Conservation (phyloP, 1,139 yeast genomes). For the Yarrowia galli region DNA sequence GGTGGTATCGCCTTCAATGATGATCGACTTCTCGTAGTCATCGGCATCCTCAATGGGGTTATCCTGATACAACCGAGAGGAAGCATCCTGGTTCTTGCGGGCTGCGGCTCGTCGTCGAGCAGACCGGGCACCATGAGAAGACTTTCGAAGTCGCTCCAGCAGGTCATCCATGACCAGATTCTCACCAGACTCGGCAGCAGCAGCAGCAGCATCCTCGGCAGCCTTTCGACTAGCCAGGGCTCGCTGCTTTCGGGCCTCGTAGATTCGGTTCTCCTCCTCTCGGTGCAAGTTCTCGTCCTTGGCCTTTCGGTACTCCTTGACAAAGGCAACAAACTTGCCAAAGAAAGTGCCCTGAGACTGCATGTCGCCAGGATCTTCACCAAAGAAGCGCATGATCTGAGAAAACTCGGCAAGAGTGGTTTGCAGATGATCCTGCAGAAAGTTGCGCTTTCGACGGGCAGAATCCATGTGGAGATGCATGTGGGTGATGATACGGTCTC, state of each 20-base stretch:
- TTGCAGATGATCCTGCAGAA: conserved; percentile 63
- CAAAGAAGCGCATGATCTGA: conserved; percentile 76
- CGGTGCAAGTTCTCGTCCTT: conserved; percentile 75
- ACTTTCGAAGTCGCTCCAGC: conserved; percentile 74
- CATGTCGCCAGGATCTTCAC: conserved; percentile 74
- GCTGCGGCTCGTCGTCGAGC: conserved; percentile 85
- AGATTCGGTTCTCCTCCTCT: conserved; percentile 80
- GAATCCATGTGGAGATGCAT: conserved; percentile 62
- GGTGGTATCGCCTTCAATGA: conserved; percentile 14
- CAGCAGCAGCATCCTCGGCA: conserved; percentile 45
- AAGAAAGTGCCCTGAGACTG: conserved; percentile 73
- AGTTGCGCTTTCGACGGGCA: conserved; percentile 67
- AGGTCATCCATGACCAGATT: conserved; percentile 70
- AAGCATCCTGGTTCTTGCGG: conserved; percentile 53
- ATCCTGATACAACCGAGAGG: conserved; percentile 42
- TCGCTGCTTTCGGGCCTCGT: conserved; percentile 73
- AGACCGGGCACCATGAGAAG: conserved; percentile 74
- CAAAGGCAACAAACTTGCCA: conserved; percentile 73
- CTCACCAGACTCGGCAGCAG: conserved; percentile 45
- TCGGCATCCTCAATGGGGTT: conserved; percentile 31
- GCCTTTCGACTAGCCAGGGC: conserved; percentile 57
- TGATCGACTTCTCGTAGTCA: conserved; percentile 18
- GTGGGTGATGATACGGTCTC: conserved; percentile 66
- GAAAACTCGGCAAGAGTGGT: conserved; percentile 63
- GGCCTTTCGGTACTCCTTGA: conserved; percentile 76